A percentile compares a stretch with the other conserved stretches of the same genome.
phyloP scores from a whole-genome alignment of 2,329 filamentous ascomycete genomes.

The Monilinia fructigena region DNA sequence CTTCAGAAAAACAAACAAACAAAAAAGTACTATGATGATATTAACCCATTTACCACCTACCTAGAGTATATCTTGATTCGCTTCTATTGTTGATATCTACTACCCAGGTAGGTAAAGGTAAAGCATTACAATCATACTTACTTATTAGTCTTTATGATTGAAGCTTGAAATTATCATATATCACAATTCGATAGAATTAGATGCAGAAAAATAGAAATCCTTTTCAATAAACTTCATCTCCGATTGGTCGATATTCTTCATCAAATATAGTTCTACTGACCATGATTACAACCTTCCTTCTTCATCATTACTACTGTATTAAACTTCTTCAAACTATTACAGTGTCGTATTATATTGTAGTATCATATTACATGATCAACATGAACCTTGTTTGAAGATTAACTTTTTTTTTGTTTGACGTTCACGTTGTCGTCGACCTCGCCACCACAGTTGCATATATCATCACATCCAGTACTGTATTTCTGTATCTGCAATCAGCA shows the following conservation, averaged over 20 bases:
- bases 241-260: not conserved
- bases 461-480: not conserved
- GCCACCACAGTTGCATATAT: not conserved
- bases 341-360: no score
- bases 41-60: not conserved
- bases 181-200: not conserved
- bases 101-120: not conserved
- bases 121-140: no score
- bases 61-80: not conserved
- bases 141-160: not conserved
- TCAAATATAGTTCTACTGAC: not conserved
- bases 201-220: not conserved
- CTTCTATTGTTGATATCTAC: not conserved
- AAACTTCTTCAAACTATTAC: not conserved
- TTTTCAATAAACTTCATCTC: not conserved
- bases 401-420: not conserved
- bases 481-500: no score
- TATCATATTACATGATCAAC: no score
- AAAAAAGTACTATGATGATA: not conserved
- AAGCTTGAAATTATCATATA: constrained; percentile 1
- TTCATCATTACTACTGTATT: no score
- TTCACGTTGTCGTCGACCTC: not conserved
- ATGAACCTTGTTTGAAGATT: not conserved
- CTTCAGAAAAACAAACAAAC: not conserved
- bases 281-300: not conserved